Evolutionary conservation across 2,329 filamentous ascomycete genomes (phyloP).

Genomic region (Trichothecium roseum): DNA sequence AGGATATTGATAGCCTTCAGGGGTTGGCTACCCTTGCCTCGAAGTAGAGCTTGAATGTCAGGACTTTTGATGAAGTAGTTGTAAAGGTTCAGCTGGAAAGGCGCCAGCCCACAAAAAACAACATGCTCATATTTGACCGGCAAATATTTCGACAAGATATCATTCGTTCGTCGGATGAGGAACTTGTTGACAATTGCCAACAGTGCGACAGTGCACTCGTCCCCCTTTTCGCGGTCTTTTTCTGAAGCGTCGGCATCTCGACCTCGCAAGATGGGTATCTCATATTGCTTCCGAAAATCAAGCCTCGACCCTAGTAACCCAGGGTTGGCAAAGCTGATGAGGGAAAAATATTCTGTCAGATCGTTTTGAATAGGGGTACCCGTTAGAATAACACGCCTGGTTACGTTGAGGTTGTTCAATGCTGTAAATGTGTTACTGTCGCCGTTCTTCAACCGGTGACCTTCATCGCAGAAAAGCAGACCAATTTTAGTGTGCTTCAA

Average conservation of each 20-base stretch:
- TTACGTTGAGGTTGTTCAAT: constrained; percentile 81
- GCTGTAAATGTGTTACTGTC: constrained; percentile 93
- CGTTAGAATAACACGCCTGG: constrained; percentile 84
- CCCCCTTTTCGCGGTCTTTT: constrained; percentile 69
- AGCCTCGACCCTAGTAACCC: constrained; percentile 77
- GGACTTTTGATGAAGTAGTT: constrained; percentile 96
- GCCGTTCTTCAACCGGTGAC: constrained; percentile 91
- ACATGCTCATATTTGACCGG: constrained; percentile 99
- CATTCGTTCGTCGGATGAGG: constrained; percentile 94
- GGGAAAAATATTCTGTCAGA: constrained; percentile 91
- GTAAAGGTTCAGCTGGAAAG: constrained; percentile 88
- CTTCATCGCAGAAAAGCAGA: constrained; percentile 89
- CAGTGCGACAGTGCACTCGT: constrained; percentile 73
- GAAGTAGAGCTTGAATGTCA: constrained; percentile 82
- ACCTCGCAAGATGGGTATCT: constrained; percentile 83
- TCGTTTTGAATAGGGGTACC: constrained; percentile 98
- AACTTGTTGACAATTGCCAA: constrained; percentile 90
- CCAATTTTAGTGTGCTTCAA: constrained; percentile 86
- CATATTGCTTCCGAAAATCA: constrained; percentile 90
- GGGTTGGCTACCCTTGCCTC: constrained; percentile 46
- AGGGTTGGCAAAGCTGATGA: constrained; percentile 95
- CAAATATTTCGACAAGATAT: constrained; percentile 93
- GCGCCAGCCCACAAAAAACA: constrained; percentile 90
- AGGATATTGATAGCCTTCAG: constrained; percentile 27
- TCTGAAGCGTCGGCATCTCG: constrained; percentile 86